A percentile compares a stretch with the other conserved stretches of the same genome.
phyloP scores from a whole-genome alignment of 441 rosid species.

The Aquilaria agallochum region DNA sequence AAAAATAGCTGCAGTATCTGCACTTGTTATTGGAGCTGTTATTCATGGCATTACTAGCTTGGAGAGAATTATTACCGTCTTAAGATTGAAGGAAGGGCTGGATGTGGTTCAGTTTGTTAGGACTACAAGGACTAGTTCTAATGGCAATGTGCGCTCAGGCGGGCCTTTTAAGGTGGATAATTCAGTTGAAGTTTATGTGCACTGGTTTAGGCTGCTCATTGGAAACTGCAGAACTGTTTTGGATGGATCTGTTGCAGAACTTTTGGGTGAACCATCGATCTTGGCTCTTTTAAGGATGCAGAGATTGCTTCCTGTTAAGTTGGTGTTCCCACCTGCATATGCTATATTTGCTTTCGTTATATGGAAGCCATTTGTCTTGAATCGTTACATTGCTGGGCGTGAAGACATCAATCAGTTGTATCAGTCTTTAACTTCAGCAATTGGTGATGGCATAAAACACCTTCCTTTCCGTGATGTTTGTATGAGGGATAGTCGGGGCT shows the following conservation, averaged over 20 bases:
- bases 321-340: conserved; percentile 96
- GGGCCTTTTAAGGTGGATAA: conserved; percentile 65
- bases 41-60: conserved; percentile 89
- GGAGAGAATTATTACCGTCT: conserved; percentile 88
- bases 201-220: conserved; percentile 93
- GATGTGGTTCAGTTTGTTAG: conserved; percentile 87
- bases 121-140: conserved; percentile 68
- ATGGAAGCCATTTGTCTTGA: conserved; percentile 76
- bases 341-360: conserved; percentile 77
- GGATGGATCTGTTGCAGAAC: conserved; percentile 88
- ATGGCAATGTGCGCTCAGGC: conserved; percentile 71
- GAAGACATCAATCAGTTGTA: conserved; percentile 84
- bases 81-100: conserved; percentile 82
- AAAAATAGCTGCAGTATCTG: conserved; percentile 77
- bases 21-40: conserved; percentile 81
- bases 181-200: conserved; percentile 71
- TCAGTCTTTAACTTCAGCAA: conserved; percentile 70
- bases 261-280: conserved; percentile 81
- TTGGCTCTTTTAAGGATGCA: conserved; percentile 97
- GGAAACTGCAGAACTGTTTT: conserved; percentile 90
- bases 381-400: conserved; percentile 44
- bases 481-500: conserved; percentile 78
- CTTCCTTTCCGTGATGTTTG: conserved; percentile 92
- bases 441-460: conserved; percentile 80
- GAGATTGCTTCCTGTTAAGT: conserved; percentile 75